These are phyloP conservation scores for Mycogone perniciosa DNA, from an alignment of 2,329 filamentous ascomycete species.

Conservation along the genomic window DNA sequence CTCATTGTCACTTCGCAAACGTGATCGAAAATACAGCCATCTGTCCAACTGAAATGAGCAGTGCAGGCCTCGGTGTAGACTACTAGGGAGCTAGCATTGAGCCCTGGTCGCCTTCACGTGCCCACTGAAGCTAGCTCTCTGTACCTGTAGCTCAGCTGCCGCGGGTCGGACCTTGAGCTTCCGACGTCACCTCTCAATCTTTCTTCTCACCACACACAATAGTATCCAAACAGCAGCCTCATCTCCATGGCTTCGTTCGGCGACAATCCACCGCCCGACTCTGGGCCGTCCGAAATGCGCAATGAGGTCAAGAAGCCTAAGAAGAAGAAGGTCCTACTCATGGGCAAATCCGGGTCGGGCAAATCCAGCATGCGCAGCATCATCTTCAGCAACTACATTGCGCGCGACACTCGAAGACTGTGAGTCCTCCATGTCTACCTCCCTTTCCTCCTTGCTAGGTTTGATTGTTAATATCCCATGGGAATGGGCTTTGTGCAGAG, in stretches of 20 bases:
- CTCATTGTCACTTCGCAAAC: too few species aligned
- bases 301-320: constrained; percentile 60
- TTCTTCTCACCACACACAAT: background rate
- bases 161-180: background rate
- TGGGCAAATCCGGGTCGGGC: constrained; percentile 95
- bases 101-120: background rate
- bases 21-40: background rate
- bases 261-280: constrained; percentile 25
- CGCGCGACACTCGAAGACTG: constrained; percentile 86
- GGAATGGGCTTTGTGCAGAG: constrained; percentile 34
- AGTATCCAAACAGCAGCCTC: background rate
- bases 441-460: background rate
- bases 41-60: background rate
- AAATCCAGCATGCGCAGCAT: constrained; percentile 99
- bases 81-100: too few species aligned
- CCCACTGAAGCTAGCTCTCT: background rate
- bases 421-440: constrained; percentile 26
- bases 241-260: constrained; percentile 27
- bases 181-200: background rate
- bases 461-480: background rate
- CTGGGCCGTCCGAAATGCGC: constrained; percentile 31
- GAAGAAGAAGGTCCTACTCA: constrained; percentile 81
- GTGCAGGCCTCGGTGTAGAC: background rate
- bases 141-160: background rate
- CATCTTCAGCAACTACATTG: constrained; percentile 98